Percentiles rank a stretch among this genome's conserved stretches.
Conservation (phyloP, 2,329 filamentous ascomycete genomes). For the Diplodia sapinea region DNA sequence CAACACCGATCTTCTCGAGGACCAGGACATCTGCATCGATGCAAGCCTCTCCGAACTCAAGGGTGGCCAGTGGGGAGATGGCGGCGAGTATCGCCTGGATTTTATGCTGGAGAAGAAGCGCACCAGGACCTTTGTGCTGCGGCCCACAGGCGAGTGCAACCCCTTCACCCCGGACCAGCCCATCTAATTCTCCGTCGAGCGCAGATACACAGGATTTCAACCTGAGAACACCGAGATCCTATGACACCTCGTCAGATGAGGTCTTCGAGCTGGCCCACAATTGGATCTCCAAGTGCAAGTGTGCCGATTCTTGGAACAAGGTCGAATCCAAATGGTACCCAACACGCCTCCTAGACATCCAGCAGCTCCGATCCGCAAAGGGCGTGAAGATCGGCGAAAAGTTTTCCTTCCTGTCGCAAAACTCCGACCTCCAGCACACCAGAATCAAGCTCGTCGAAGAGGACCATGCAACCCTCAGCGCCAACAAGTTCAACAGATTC, state of each 20-base stretch:
- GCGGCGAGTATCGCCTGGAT: slow-evolving; percentile 27
- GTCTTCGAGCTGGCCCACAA: slow-evolving; percentile 30
- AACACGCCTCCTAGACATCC: slow-evolving; percentile 5
- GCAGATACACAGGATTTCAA: background rate
- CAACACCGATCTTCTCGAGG: slow-evolving; percentile 18
- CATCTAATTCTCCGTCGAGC: background rate
- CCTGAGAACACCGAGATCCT: slow-evolving; percentile 22
- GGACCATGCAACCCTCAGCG: background rate
- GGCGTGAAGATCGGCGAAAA: background rate
- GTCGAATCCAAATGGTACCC: background rate
- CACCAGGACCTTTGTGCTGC: background rate
- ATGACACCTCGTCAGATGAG: slow-evolving; percentile 25
- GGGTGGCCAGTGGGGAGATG: background rate
- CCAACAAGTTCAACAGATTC: background rate
- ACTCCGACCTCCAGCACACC: background rate
- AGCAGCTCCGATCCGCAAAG: background rate
- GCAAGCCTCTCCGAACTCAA: slow-evolving; percentile 14
- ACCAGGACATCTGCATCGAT: slow-evolving; percentile 8
- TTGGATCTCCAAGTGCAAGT: slow-evolving; percentile 34
- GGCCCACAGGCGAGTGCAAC: background rate
- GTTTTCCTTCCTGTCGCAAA: background rate
- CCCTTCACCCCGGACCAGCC: background rate
- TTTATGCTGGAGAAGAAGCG: slow-evolving; percentile 23
- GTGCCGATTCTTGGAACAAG: slow-evolving; percentile 25
- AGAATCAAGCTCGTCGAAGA: background rate